Percentiles rank a stretch among this genome's conserved stretches.
Evolutionary conservation across 78 protist genomes (phyloP).

Genomic region (Speleostelium caveatum): DNA sequence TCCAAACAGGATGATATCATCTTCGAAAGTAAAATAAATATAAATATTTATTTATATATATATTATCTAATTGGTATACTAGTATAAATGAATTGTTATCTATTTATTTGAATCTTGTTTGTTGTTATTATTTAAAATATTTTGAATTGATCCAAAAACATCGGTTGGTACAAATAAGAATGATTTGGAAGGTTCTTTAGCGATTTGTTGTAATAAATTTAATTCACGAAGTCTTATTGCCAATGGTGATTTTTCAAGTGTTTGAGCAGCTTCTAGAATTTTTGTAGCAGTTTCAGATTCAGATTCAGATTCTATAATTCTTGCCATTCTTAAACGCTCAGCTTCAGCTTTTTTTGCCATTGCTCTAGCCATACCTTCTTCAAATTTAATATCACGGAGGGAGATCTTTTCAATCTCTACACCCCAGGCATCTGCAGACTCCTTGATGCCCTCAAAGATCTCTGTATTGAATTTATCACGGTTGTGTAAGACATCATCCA

Average conservation of each 20-base stretch:
- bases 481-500: slow-evolving; percentile 53
- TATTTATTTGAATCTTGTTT: neutral
- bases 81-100: too few species aligned
- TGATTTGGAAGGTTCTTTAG: slow-evolving; percentile 39
- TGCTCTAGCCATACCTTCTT: slow-evolving; percentile 51
- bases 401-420: slow-evolving; percentile 19
- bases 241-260: slow-evolving; percentile 31
- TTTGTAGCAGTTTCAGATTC: slow-evolving; percentile 9
- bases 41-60: too few species aligned
- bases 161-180: slow-evolving; percentile 25
- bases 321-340: slow-evolving; percentile 31
- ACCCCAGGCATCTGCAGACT: slow-evolving; percentile 6
- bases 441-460: slow-evolving; percentile 17
- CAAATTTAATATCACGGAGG: slow-evolving; percentile 54
- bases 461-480: slow-evolving; percentile 50
- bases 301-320: slow-evolving; percentile 34
- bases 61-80: too few species aligned
- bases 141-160: neutral
- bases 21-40: too few species aligned
- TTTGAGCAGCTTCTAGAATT: slow-evolving; percentile 36
- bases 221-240: slow-evolving; percentile 34
- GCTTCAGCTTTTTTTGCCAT: slow-evolving; percentile 70
- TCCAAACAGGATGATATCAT: too few species aligned
- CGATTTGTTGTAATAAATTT: slow-evolving; percentile 40
- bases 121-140: too few species aligned